Conservation (phyloP, 2,329 filamentous ascomycete genomes). For the Fusarium proliferatum region DNA sequence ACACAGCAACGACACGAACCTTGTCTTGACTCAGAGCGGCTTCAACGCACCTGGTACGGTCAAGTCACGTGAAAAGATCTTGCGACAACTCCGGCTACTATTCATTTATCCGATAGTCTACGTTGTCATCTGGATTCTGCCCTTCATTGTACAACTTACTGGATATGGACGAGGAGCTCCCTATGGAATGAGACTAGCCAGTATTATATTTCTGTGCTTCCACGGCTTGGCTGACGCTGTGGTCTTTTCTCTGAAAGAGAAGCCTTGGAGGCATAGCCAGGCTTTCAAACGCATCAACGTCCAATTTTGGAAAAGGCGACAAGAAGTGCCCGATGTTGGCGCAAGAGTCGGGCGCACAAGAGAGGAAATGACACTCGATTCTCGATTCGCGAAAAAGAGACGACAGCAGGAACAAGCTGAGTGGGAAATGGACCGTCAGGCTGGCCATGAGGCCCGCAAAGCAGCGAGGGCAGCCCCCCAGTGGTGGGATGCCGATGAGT, state of each 20-base stretch:
- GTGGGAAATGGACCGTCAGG: slow-evolving; percentile 42
- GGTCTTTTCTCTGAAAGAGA: slow-evolving; percentile 76
- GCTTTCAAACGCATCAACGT: slow-evolving; percentile 19
- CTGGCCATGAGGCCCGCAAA: not conserved
- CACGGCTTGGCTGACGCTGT: slow-evolving; percentile 76
- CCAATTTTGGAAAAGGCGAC: slow-evolving; percentile 24
- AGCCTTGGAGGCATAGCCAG: slow-evolving; percentile 67
- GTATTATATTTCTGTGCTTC: slow-evolving; percentile 68
- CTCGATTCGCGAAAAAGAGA: slow-evolving; percentile 59
- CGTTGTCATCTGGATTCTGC: slow-evolving; percentile 76
- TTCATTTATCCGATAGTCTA: slow-evolving; percentile 84
- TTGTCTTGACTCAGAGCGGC: slow-evolving; percentile 21
- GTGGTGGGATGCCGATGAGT: slow-evolving; percentile 48
- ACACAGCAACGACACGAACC: slow-evolving; percentile 24
- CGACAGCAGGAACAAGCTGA: slow-evolving; percentile 60
- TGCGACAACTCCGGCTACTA: slow-evolving; percentile 75
- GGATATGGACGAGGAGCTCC: slow-evolving; percentile 54
- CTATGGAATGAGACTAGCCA: slow-evolving; percentile 65
- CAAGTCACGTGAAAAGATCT: slow-evolving; percentile 65
- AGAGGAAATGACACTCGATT: slow-evolving; percentile 65
- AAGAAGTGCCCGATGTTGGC: slow-evolving; percentile 14
- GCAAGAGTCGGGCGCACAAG: slow-evolving; percentile 57
- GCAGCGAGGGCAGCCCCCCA: slow-evolving; percentile 32
- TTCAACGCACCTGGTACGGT: slow-evolving; percentile 46
- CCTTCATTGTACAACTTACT: slow-evolving; percentile 73